Percentiles rank a stretch among this genome's conserved stretches.
These are phyloP conservation scores for Mimosa bimucronata DNA, from an alignment of 306 rosid genomes.

Conservation along the genomic window DNA sequence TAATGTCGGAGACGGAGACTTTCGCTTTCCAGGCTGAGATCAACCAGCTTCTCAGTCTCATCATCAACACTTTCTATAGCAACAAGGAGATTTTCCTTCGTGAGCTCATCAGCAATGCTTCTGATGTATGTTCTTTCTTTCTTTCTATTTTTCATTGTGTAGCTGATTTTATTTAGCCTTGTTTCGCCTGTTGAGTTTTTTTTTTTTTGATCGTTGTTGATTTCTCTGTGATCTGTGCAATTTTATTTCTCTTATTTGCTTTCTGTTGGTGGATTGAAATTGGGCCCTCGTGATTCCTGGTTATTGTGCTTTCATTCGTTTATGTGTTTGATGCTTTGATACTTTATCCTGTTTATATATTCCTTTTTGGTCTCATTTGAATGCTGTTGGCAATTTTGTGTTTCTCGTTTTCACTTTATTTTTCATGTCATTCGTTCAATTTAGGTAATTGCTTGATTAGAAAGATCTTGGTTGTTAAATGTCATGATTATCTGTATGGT, in stretches of 20 bases:
- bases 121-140: conserved; percentile 55
- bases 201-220: neutral
- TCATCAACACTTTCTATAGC: conserved; percentile 96
- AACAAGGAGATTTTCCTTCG: conserved; percentile 98
- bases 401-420: neutral
- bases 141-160: no score
- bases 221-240: neutral
- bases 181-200: no score
- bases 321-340: neutral
- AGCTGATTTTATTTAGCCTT: neutral
- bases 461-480: no score
- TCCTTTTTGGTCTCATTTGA: neutral
- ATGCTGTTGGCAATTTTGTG: neutral
- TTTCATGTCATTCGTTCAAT: neutral
- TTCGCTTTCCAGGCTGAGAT: conserved; percentile 98
- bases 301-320: neutral
- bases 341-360: neutral
- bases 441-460: neutral
- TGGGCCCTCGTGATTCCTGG: neutral
- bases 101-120: conserved; percentile 83
- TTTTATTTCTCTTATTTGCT: no score
- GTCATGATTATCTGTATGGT: no score
- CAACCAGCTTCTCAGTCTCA: conserved; percentile 91
- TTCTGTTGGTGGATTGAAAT: neutral
- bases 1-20: conserved; percentile 77